A percentile compares a stretch with the other conserved stretches of the same genome.
These are phyloP conservation scores for Rubus parviflorus DNA, from an alignment of 306 rosid species.

Conservation along the genomic window DNA sequence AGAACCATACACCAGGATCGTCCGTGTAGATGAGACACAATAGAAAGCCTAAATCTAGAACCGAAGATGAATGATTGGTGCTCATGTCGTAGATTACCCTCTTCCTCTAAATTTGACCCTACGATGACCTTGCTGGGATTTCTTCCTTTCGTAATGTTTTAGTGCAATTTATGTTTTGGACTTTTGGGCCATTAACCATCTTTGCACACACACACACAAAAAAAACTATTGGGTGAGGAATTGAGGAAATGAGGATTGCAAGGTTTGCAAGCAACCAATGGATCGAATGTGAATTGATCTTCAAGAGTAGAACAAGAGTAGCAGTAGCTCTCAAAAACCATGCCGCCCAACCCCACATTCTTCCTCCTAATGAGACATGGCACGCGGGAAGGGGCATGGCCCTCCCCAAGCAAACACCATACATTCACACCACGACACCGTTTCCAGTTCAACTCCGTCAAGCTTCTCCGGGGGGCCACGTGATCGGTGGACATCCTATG, in stretches of 20 bases:
- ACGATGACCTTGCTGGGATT: no score
- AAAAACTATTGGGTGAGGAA: no score
- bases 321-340: not conserved
- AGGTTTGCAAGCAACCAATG: conserved; percentile 3
- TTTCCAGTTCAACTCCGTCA: conserved; percentile 5
- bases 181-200: no score
- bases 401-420: conserved; percentile 23
- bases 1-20: no score
- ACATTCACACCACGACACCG: not conserved
- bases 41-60: no score
- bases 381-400: conserved; percentile 23
- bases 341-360: not conserved
- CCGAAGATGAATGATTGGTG: no score
- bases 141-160: no score
- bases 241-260: not conserved
- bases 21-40: no score
- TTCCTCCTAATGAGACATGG: not conserved
- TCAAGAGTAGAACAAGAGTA: not conserved
- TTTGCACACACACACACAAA: no score
- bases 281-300: not conserved
- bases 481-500: not conserved
- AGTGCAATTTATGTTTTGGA: no score
- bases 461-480: not conserved
- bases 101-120: no score
- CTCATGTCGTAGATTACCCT: no score